A percentile compares a stretch with the other conserved stretches of the same genome.
These are phyloP conservation scores for Hortiboletus rubellus DNA, from an alignment of 1,284 basidiomycete genomes.

Conservation along the genomic window DNA sequence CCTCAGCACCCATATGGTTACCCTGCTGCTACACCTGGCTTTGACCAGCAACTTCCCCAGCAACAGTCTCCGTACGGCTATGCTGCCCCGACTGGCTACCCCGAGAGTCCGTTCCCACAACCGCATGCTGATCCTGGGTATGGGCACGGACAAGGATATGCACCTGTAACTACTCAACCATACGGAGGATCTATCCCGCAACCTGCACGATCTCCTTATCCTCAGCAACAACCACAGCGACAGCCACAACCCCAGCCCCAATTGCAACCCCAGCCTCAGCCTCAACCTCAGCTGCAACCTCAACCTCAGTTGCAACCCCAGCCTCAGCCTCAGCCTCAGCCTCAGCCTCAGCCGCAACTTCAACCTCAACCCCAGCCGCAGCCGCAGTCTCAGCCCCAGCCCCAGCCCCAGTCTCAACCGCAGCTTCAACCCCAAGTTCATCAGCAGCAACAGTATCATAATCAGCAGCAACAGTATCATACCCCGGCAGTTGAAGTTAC, in stretches of 20 bases:
- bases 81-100: conserved; percentile 38
- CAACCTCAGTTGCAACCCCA: conserved; percentile 25
- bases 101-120: conserved; percentile 30
- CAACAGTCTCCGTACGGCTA: conserved; percentile 39
- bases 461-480: no score
- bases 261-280: conserved; percentile 24
- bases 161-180: conserved; percentile 28
- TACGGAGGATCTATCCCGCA: conserved; percentile 33
- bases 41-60: conserved; percentile 42
- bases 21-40: conserved; percentile 40
- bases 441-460: conserved; percentile 26
- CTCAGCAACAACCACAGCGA: conserved; percentile 26
- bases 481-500: conserved; percentile 9
- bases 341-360: conserved; percentile 6
- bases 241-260: conserved; percentile 23
- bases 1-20: conserved; percentile 41
- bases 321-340: conserved; percentile 25
- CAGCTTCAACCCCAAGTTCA: conserved; percentile 18
- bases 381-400: conserved; percentile 17
- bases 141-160: conserved; percentile 29
- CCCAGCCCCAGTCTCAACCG: conserved; percentile 7
- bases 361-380: conserved; percentile 10
- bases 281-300: conserved; percentile 10
- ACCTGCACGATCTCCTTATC: conserved; percentile 32
- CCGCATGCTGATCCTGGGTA: conserved; percentile 42